Percentiles rank a stretch among this genome's conserved stretches.
phyloP scores from a whole-genome alignment of 495 filamentous ascomycete species.

The Patellaria atrata region DNA sequence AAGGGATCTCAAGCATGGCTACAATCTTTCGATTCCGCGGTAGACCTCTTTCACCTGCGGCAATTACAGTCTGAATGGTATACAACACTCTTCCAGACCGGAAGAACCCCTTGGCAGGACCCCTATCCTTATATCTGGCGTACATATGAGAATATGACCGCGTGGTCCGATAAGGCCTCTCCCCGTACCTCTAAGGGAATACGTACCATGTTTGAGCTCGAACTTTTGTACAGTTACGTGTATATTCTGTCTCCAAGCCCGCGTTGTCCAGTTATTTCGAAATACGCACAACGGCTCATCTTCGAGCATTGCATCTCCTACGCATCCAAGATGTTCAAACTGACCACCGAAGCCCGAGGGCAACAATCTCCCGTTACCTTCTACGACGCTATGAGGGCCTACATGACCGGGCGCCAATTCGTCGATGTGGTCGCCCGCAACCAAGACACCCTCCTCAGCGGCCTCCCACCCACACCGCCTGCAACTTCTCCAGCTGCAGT shows the following conservation, averaged over 20 bases:
- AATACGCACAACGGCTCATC: slow-evolving; percentile 58
- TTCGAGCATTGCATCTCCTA: slow-evolving; percentile 74
- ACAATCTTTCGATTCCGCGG: slow-evolving; percentile 26
- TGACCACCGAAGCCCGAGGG: slow-evolving; percentile 29
- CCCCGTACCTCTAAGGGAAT: slow-evolving; percentile 5
- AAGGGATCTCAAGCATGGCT: slow-evolving; percentile 32
- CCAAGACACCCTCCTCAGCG: slow-evolving; percentile 31
- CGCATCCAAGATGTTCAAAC: slow-evolving; percentile 39
- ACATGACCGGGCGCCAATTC: slow-evolving; percentile 57
- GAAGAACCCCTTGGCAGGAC: slow-evolving; percentile 36
- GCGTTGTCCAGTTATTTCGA: slow-evolving; percentile 36
- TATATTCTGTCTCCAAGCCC: slow-evolving; percentile 67
- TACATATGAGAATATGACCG: slow-evolving; percentile 20
- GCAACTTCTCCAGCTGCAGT: slow-evolving; percentile 4
- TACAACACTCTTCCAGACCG: slow-evolving; percentile 61
- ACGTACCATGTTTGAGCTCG: slow-evolving; percentile 50
- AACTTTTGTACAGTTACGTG: slow-evolving; percentile 71
- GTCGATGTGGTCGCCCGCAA: slow-evolving; percentile 47
- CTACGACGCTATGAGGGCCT: slow-evolving; percentile 56
- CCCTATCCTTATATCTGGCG: slow-evolving; percentile 26
- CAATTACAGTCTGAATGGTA: slow-evolving; percentile 70
- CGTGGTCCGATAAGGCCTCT: slow-evolving; percentile 16
- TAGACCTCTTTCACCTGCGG: slow-evolving; percentile 61
- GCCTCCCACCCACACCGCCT: slow-evolving; percentile 15
- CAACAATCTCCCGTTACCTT: slow-evolving; percentile 47